A percentile compares a stretch with the other conserved stretches of the same genome.
phyloP scores from a whole-genome alignment of 768 basidiomycete genomes.

The Pleurotus giganteus region DNA sequence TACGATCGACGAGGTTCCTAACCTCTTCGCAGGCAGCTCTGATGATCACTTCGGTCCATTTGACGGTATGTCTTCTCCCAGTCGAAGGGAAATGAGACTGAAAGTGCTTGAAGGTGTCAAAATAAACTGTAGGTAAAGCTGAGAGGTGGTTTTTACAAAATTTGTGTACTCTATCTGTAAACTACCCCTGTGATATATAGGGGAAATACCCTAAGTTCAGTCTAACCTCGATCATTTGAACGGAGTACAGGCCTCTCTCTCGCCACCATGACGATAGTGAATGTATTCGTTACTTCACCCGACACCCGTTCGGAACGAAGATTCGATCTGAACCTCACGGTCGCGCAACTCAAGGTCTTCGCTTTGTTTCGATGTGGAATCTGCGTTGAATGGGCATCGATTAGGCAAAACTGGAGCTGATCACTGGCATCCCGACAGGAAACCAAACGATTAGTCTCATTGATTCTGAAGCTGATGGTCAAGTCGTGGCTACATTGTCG shows the following conservation, averaged over 20 bases:
- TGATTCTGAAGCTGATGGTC: slow-evolving; percentile 51
- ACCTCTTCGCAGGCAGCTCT: slow-evolving; percentile 38
- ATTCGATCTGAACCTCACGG: slow-evolving; percentile 70
- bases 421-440: slow-evolving; percentile 83
- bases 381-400: slow-evolving; percentile 8
- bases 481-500: slow-evolving; percentile 51
- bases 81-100: background rate
- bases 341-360: slow-evolving; percentile 79
- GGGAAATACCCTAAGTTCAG: background rate
- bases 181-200: background rate
- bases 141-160: background rate
- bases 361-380: slow-evolving; percentile 12
- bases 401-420: slow-evolving; percentile 78
- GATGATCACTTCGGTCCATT: slow-evolving; percentile 42
- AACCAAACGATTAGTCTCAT: slow-evolving; percentile 71
- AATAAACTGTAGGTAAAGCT: background rate
- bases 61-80: slow-evolving; percentile 29
- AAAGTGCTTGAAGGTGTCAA: background rate
- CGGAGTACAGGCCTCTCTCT: slow-evolving; percentile 39
- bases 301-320: slow-evolving; percentile 91
- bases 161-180: background rate
- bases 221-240: background rate
- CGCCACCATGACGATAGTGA: slow-evolving; percentile 35
- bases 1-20: slow-evolving; percentile 41
- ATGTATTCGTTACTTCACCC: slow-evolving; percentile 77